Percentiles rank a stretch among this genome's conserved stretches.
phyloP scores from a whole-genome alignment of 78 protist genomes.

The Acrasis kona region DNA sequence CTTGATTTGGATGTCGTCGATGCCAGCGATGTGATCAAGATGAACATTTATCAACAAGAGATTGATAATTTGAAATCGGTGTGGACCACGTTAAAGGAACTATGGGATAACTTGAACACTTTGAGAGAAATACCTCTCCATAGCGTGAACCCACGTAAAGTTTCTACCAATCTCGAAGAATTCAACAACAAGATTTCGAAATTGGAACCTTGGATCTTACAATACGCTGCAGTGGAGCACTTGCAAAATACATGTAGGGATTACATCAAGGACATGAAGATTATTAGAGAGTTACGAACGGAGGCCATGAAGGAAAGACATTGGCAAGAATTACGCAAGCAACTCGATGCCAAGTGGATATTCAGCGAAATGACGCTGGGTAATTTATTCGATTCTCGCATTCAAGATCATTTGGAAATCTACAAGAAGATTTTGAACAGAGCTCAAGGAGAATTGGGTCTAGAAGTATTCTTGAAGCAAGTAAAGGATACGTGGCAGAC shows the following conservation, averaged over 20 bases:
- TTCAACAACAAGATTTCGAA: slow-evolving; percentile 25
- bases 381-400: slow-evolving; percentile 64
- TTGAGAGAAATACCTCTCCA: neutral
- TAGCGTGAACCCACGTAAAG: slow-evolving; percentile 23
- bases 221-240: slow-evolving; percentile 68
- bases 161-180: slow-evolving; percentile 42
- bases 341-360: neutral
- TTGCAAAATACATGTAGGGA: slow-evolving; percentile 20
- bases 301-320: slow-evolving; percentile 16
- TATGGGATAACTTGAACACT: slow-evolving; percentile 52
- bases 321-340: neutral
- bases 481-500: slow-evolving; percentile 77
- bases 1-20: slow-evolving; percentile 49
- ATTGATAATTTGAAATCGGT: slow-evolving; percentile 48
- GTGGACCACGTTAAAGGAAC: slow-evolving; percentile 56
- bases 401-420: slow-evolving; percentile 43
- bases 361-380: slow-evolving; percentile 67
- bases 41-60: slow-evolving; percentile 22
- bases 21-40: slow-evolving; percentile 1
- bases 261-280: neutral
- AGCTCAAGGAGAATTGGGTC: slow-evolving; percentile 94
- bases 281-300: slow-evolving; percentile 16
- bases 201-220: slow-evolving; percentile 62
- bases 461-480: slow-evolving; percentile 80
- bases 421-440: slow-evolving; percentile 66